Conservation (phyloP, 371 early-diverging fungal genomes). For the Ordospora pajunii region DNA sequence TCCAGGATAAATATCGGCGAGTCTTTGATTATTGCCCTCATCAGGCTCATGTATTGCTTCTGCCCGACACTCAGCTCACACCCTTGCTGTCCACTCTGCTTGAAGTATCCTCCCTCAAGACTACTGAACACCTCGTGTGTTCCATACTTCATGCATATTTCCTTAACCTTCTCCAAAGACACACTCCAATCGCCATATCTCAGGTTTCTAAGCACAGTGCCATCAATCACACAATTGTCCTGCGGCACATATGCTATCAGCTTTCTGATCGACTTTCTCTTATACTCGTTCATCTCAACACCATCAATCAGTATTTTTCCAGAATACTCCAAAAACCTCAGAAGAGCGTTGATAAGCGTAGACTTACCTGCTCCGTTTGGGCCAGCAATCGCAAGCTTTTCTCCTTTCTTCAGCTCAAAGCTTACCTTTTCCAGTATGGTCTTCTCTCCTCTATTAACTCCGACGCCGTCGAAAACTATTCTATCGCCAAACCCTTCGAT, state of each 20-base stretch:
- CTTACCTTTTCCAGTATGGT: slow-evolving; percentile 35
- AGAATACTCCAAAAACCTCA: slow-evolving; percentile 50
- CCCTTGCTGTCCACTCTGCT: slow-evolving; percentile 69
- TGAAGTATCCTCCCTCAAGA: slow-evolving; percentile 66
- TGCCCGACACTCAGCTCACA: slow-evolving; percentile 77
- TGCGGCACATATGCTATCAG: slow-evolving; percentile 74
- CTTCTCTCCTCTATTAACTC: slow-evolving; percentile 6
- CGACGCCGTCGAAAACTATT: slow-evolving; percentile 20
- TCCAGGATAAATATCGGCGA: slow-evolving; percentile 75
- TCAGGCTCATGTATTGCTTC: slow-evolving; percentile 67
- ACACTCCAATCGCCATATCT: slow-evolving; percentile 63
- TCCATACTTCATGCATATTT: slow-evolving; percentile 66
- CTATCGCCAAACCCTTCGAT: slow-evolving; percentile 1
- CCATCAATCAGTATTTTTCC: slow-evolving; percentile 56
- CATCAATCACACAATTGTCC: slow-evolving; percentile 72
- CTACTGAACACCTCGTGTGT: slow-evolving; percentile 65
- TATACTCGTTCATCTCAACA: slow-evolving; percentile 65
- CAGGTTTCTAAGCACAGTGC: slow-evolving; percentile 71
- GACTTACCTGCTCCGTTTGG: slow-evolving; percentile 59
- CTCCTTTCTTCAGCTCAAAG: slow-evolving; percentile 50
- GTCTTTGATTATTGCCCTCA: slow-evolving; percentile 72
- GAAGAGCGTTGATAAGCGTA: slow-evolving; percentile 51
- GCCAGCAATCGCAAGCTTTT: slow-evolving; percentile 57
- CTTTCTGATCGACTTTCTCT: slow-evolving; percentile 64
- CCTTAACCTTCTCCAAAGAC: slow-evolving; percentile 62